These are phyloP conservation scores for Hypoxylon sp. DNA, from an alignment of 2,329 filamentous ascomycete genomes.

Conservation along the genomic window DNA sequence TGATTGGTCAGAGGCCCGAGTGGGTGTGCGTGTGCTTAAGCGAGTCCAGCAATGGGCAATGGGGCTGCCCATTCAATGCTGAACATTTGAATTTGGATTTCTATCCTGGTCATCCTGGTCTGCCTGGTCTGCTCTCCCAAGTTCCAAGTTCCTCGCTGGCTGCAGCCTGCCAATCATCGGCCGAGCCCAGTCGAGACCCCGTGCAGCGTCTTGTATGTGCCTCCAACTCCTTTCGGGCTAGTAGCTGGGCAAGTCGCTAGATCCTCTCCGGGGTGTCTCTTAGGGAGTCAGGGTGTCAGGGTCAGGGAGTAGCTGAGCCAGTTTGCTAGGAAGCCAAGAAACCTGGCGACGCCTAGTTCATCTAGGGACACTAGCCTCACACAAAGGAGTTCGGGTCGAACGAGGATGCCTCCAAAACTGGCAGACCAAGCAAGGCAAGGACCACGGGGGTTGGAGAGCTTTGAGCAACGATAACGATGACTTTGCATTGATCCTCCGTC, in stretches of 20 bases:
- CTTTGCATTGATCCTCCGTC: slow-evolving; percentile 15
- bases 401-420: slow-evolving; percentile 25
- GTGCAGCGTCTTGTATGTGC: slow-evolving; percentile 35
- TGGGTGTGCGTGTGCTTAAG: slow-evolving; percentile 43
- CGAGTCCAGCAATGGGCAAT: slow-evolving; percentile 39
- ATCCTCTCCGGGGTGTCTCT: background rate
- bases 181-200: slow-evolving; percentile 24
- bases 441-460: slow-evolving; percentile 13
- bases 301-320: slow-evolving; percentile 25
- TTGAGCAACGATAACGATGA: slow-evolving; percentile 9
- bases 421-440: slow-evolving; percentile 16
- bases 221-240: slow-evolving; percentile 34
- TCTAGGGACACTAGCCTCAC: slow-evolving; percentile 24
- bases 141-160: slow-evolving; percentile 16
- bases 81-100: slow-evolving; percentile 41
- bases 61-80: slow-evolving; percentile 35
- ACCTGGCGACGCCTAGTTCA: background rate
- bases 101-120: slow-evolving; percentile 36
- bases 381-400: slow-evolving; percentile 28
- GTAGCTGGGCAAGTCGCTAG: slow-evolving; percentile 26
- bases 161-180: slow-evolving; percentile 21
- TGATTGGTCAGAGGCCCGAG: slow-evolving; percentile 43
- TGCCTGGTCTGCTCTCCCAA: no score
- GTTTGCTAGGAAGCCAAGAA: slow-evolving; percentile 23
- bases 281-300: background rate